Evolutionary conservation across 2,329 filamentous ascomycete genomes (phyloP), one percentile per base, ranked within the genome.

Genomic region (Apiospora kogelbergensis): DNA sequence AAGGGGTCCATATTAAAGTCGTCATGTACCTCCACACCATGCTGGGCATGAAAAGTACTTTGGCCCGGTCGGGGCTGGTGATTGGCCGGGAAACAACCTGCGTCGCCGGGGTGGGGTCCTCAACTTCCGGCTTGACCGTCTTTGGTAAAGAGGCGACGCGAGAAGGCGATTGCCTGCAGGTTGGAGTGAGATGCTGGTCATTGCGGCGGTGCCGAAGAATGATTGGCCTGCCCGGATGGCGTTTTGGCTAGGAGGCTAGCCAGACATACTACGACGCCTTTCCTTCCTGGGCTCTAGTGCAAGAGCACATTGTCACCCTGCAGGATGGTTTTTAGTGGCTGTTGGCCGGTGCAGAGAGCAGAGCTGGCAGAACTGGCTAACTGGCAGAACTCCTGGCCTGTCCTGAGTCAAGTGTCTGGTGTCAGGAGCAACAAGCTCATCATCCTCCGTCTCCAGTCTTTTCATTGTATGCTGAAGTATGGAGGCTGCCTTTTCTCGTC

Each of bases 131-230:
- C 53, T 60, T 60, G 53, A 37, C 53, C 30, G 53, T 13, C 53
- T 60, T 33, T 60, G 53, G 53, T 60, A 60, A 60, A 60, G 53
- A 60, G 53, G 53, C 53, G 30, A 7, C 46, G 46, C 24, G 24
- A 53, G 24, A 53, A 53, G 46, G 53, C 53, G 53, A 60, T 60
- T 60, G 53, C 53, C 53, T 60, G 53, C 53, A 60, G 30, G 26
- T 60, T 20, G 53, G 37, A 22, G 20, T 37, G 53, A 60, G 53
- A 60, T 60, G 53, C 53, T 60, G 53, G 53, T 60, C 53, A 60
- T 20, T 60, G 53, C 53, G 30, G 53, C 53, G 53, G 53, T 60
- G 53, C 53, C 53, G 53, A 60, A 22, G 53, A 60, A 37, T 37
- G 53, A 60, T 60, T 60, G 53, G 53, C 53, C n/a, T 60, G 53